Percentiles rank a stretch among this genome's conserved stretches.
phyloP scores from a whole-genome alignment of 1,284 basidiomycete genomes.

The Naganishia sp. region DNA sequence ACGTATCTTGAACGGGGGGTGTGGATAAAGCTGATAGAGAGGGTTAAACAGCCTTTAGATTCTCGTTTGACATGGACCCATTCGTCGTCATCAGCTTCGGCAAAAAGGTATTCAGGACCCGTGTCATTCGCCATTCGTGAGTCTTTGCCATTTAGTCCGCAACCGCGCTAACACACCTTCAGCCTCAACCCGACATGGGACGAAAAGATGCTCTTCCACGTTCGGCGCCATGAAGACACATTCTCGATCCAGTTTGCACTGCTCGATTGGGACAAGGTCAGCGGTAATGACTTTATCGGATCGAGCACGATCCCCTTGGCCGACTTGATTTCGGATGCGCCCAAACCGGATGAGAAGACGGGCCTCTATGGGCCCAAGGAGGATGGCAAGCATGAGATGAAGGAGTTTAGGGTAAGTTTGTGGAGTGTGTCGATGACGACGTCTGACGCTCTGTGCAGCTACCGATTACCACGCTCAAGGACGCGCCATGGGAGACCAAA shows the following conservation, averaged over 20 bases:
- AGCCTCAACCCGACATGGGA: conserved; percentile 86
- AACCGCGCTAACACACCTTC: conserved; percentile 39
- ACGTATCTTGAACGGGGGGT: conserved; percentile 46
- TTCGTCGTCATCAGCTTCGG: conserved; percentile 95
- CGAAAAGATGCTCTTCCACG: conserved; percentile 94
- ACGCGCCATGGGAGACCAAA: conserved; percentile 50
- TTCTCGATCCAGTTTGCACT: conserved; percentile 78
- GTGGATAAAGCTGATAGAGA: background rate
- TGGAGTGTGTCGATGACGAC: conserved; percentile 4
- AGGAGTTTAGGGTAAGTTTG: conserved; percentile 65
- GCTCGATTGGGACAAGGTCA: conserved; percentile 89
- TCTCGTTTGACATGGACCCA: conserved; percentile 82
- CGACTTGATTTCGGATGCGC: conserved; percentile 70
- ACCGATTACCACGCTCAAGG: conserved; percentile 49
- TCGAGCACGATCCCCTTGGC: conserved; percentile 68
- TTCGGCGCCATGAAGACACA: conserved; percentile 77
- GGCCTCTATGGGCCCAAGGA: conserved; percentile 68
- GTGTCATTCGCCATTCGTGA: conserved; percentile 76
- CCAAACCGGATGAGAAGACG: conserved; percentile 69
- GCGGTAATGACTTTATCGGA: conserved; percentile 82
- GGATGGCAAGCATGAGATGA: conserved; percentile 64
- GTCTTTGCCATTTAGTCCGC: background rate
- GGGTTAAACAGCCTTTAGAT: conserved; percentile 41
- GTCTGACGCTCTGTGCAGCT: conserved; percentile 36
- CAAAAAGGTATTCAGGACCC: conserved; percentile 93